Base-by-base conservation (phyloP, 768 basidiomycete species). In the Podaxis sp. region DNA sequence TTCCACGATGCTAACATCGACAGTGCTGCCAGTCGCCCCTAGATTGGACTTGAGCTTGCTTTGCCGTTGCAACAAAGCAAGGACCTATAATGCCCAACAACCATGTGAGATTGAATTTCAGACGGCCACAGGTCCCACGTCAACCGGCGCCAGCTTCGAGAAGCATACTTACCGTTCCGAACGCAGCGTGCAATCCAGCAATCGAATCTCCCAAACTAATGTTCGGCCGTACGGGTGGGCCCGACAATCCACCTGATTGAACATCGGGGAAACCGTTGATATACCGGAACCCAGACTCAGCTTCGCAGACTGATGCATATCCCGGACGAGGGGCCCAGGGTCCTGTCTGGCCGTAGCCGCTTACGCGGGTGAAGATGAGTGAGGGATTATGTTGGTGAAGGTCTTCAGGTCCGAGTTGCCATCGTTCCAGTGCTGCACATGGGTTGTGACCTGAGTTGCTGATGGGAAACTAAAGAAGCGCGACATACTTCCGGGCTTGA, bases 341-440 rank as follows among this genome's bases (percentile, higher is more conserved):
- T 1, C 88, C 89, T 0, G 87, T 89, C 67, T 90, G 89, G 2
- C 89, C 88, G 66, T 89, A 90, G 7, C 89, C 88, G 65, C 87
- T 88, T 22, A 90, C 86, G 65, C 95, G 93, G 6, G 95, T 96
- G 70, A 93, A 95, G 68, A 98, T 92, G 62, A 98, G 82, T 57
- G 87, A 88, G 0, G 93, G 90, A 67, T 96, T 96, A 64, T 87
- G 84, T n/a, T 85, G 86, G 22, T 83, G 84, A 3, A 90, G 70
- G 58, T 80, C 78, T 11, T 73, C 74, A 2, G 87, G 87, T 4
- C 86, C 87, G 38, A 90, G 75, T 0, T 77, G 77, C 87, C 88
- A 89, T 73, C 85, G 88, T 68, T 90, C 88, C 8, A 90, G 78
- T 1, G 88, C 88, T 90, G 66, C 12, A 48, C 48, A 12, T 10